These are phyloP conservation scores for Psilocybe tampanensis DNA, from an alignment of 768 basidiomycete genomes.

Conservation along the genomic window DNA sequence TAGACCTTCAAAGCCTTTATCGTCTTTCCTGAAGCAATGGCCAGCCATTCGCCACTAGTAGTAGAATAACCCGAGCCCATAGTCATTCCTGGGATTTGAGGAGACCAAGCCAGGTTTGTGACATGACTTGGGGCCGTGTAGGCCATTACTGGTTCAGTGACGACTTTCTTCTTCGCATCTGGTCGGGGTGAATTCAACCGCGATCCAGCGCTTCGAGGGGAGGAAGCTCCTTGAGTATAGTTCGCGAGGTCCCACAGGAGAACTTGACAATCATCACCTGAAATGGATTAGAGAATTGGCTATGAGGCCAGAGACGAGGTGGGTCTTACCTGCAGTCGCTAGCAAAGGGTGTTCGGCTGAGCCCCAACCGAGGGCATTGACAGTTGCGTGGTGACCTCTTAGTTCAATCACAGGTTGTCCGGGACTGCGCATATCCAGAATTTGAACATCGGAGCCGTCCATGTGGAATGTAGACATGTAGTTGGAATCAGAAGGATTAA, in stretches of 20 bases:
- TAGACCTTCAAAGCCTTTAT: constrained; percentile 84
- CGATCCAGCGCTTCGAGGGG: constrained; percentile 71
- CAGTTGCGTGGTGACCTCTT: constrained; percentile 75
- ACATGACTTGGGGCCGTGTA: constrained; percentile 80
- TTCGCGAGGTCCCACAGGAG: constrained; percentile 87
- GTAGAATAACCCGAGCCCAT: constrained; percentile 77
- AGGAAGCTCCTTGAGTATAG: constrained; percentile 62
- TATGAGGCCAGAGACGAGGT: background rate
- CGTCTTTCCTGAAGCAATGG: constrained; percentile 78
- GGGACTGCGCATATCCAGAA: constrained; percentile 96
- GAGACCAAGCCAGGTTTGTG: constrained; percentile 89
- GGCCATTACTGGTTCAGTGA: constrained; percentile 82
- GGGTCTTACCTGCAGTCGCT: constrained; percentile 79
- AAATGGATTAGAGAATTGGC: constrained; percentile 5
- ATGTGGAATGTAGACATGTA: constrained; percentile 98
- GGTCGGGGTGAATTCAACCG: constrained; percentile 81
- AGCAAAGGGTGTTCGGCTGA: constrained; percentile 80
- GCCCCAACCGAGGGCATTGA: constrained; percentile 93
- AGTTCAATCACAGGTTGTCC: constrained; percentile 95
- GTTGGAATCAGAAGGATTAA: constrained; percentile 90
- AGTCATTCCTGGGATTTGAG: constrained; percentile 74
- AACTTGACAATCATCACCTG: constrained; percentile 95
- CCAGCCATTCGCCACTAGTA: constrained; percentile 84
- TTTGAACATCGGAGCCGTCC: constrained; percentile 87
- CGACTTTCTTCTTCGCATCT: constrained; percentile 72